Conservation (phyloP, 306 rosid species). For the Acacia confusa region DNA sequence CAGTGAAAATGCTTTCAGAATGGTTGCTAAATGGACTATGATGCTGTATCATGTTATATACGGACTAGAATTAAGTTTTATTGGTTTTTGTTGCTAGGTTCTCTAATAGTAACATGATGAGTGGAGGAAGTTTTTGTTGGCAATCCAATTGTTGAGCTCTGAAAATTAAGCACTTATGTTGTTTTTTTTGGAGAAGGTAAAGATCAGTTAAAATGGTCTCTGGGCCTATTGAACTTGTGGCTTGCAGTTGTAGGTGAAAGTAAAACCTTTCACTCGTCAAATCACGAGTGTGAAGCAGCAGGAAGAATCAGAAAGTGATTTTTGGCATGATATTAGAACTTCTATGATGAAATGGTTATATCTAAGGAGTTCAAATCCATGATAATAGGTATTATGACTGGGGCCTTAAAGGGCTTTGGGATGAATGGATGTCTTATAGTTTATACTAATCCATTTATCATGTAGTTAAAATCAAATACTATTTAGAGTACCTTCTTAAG, state of each 20-base stretch:
- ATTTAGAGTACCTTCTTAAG: not conserved
- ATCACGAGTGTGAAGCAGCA: not conserved
- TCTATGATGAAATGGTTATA: not conserved
- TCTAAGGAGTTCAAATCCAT: too few relatives aligned
- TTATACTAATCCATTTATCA: not conserved
- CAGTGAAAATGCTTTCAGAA: constrained; percentile 1
- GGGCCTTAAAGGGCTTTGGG: not conserved
- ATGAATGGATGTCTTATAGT: not conserved
- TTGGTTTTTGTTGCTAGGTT: not conserved
- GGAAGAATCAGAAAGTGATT: not conserved
- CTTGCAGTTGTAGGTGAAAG: not conserved
- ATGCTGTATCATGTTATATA: not conserved
- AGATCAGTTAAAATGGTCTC: not conserved
- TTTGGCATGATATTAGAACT: not conserved
- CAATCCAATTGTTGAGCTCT: not conserved
- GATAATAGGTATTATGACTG: too few relatives aligned
- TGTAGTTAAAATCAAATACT: not conserved
- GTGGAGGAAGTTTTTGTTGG: not conserved
- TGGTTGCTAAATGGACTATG: not conserved
- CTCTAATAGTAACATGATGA: not conserved
- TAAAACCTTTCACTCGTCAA: not conserved
- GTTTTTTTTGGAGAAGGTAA: not conserved
- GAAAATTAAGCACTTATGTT: not conserved
- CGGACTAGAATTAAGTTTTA: not conserved
- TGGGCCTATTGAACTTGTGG: not conserved